Base-by-base conservation (phyloP, 257 asterid species). In the Misopates orontium region DNA sequence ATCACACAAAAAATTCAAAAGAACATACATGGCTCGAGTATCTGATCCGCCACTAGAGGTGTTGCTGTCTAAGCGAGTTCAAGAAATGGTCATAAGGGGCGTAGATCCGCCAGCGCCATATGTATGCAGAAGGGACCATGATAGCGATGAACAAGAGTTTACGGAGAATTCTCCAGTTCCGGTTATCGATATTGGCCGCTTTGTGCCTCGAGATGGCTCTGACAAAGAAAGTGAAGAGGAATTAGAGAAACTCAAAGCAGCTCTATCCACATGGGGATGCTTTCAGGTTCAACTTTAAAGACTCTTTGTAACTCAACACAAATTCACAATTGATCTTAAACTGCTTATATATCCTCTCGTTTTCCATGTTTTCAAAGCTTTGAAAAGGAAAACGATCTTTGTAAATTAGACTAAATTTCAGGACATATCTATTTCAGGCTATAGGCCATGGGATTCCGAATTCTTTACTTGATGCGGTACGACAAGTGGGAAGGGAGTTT, bases 201-300 rank as follows among this genome's bases (percentile, higher is more conserved):
- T 70, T 4, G 54, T 36, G 45, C 40, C 70, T 18, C 66, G 71
- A 57, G 50, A 60, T 32, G 39, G 18, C 49, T 53, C 61, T 13
- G 49, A 42, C 11, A 31, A 66, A 58, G 74, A 73, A 51, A 42
- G 53, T 42, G 21, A 45, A 25, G 53, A 71, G 45, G 80, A 69
- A 19, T 23, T 85, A 19, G 22, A 74, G 64, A 80, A 82, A 73
- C 76, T 85, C 17, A 66, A 57, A 51, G 64, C 66, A 66, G 84
- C 83, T 31, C 87, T 78, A 25, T 78, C 85, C 25, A 76, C 84
- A 19, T 85, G 87, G 92, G 85, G 92, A 3, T 82, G 85, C 61
- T 83, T 85, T 78, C 84, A 82, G 88, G 88, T 79, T 51, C 69
- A 62, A 19, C 49, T 64, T 44, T 5, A 53, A 23, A 16, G n/a